These are phyloP conservation scores for Ceratobasidium papillatum DNA, from an alignment of 1,284 basidiomycete species.

Conservation along the genomic window DNA sequence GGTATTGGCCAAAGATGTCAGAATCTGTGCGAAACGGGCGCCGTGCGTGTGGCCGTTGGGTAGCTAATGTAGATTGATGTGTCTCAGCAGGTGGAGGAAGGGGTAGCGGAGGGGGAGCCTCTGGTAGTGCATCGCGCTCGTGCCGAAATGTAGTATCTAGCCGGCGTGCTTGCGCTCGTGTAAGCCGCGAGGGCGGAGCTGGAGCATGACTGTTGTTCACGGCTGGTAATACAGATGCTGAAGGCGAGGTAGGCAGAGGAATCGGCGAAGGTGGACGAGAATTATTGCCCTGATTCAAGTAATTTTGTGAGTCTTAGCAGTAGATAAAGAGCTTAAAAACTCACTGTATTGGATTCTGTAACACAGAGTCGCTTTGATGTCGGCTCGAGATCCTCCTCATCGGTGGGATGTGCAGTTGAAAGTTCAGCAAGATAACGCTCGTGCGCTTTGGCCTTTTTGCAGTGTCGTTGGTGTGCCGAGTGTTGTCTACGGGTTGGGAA, in stretches of 20 bases:
- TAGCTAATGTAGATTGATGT: not conserved
- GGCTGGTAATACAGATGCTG: not conserved
- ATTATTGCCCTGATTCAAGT: not conserved
- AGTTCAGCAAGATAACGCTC: not conserved
- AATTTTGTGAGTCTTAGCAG: not conserved
- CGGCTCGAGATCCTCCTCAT: not conserved
- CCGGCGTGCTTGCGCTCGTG: slow-evolving; percentile 1
- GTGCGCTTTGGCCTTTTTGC: not conserved
- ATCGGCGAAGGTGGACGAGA: not conserved
- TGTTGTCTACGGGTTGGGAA: not conserved
- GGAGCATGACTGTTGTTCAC: not conserved
- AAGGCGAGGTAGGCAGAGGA: not conserved
- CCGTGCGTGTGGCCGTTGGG: not conserved
- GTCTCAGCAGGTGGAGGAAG: not conserved
- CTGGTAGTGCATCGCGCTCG: not conserved
- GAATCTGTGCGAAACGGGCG: slow-evolving; percentile 7
- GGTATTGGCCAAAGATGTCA: slow-evolving; percentile 27
- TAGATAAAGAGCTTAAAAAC: not conserved
- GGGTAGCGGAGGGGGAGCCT: slow-evolving; percentile 8
- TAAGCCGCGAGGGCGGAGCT: not conserved
- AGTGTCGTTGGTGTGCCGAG: not conserved
- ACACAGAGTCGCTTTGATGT: not conserved
- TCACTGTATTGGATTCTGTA: not conserved
- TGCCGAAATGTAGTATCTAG: not conserved
- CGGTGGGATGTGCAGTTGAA: not conserved